phyloP scores from a whole-genome alignment of 2,329 filamentous ascomycete genomes.

The Colletotrichum liaoningense region DNA sequence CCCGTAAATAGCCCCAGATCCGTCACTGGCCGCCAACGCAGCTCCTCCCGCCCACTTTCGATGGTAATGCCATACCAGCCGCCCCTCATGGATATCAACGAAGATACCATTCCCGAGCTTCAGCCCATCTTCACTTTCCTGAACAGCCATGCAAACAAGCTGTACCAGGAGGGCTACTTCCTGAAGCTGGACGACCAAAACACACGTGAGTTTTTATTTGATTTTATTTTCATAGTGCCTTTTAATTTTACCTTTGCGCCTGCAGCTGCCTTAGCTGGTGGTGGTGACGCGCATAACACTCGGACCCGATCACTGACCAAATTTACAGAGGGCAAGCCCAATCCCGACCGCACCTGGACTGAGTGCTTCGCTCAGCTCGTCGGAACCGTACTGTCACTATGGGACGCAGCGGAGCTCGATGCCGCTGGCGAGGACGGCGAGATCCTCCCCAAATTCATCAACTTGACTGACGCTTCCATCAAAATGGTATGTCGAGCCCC shows the following conservation, averaged over 20 bases:
- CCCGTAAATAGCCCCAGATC: constrained; percentile 56
- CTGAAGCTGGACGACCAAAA: constrained; percentile 96
- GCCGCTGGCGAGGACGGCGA: constrained; percentile 86
- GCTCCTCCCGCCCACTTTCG: constrained; percentile 78
- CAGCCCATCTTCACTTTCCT: constrained; percentile 94
- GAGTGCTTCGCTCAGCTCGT: constrained; percentile 98
- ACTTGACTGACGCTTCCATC: constrained; percentile 95
- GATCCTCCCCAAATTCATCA: constrained; percentile 92
- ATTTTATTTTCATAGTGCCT: not conserved
- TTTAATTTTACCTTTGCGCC: constrained; percentile 1
- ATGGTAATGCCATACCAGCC: constrained; percentile 90
- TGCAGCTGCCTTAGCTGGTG: not conserved
- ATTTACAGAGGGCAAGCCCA: constrained; percentile 82
- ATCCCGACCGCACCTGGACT: constrained; percentile 88
- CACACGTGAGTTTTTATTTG: constrained; percentile 71
- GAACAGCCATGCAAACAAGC: constrained; percentile 94
- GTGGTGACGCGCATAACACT: not conserved
- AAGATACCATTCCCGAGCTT: constrained; percentile 91
- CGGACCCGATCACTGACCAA: constrained; percentile 15
- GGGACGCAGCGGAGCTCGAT: constrained; percentile 94
- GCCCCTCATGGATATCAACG: constrained; percentile 84
- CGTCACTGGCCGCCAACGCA: constrained; percentile 56
- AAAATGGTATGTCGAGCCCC: constrained; percentile 79
- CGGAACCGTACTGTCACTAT: constrained; percentile 92
- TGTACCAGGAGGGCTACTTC: constrained; percentile 98